Base-by-base conservation (phyloP, 2,329 filamentous ascomycete species). In the Penicillium sp. region DNA sequence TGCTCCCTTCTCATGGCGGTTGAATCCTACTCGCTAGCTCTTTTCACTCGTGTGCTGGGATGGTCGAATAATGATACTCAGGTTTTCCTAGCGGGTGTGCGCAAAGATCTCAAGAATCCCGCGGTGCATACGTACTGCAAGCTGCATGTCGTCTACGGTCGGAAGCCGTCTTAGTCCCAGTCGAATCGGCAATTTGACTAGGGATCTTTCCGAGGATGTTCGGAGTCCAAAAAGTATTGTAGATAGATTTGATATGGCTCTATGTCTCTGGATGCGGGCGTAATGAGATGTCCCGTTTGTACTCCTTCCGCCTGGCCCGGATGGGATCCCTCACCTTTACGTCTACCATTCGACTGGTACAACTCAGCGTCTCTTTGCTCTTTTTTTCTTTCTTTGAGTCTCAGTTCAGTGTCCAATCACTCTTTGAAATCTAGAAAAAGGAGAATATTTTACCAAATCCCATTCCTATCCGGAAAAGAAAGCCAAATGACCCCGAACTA, bases 61-160 rank as follows among this genome's bases (percentile, higher is more conserved):
- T 72, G 69, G 69, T 60, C 53, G 0, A 59, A 64, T 28, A 63
- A 64, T 21, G 62, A 72, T 46, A 69, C 72, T 4, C 60, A 70
- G 47, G 54, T 69, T 1, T 67, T 73, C 12, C 51, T 71, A 40
- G 64, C 62, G 5, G 62, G 64, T 12, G 71, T 72, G 3, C 68
- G 66, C 43, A 62, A 54, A 45, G 70, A 73, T 55, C 51, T 71
- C 33, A 59, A 59, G 43, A 64, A 72, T 57, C 64, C 57, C 19
- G 53, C 49, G 5, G 61, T 71, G 44, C 70, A 72, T 59, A 62
- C 64, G 3, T 72, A 70, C 60, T 57, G 59, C 35, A 60, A 57
- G 40, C 21, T 64, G n/a, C 62, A 67, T 52, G 45, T 66, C 33
- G 59, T 67, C 4, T 66, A 64, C 48, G 65, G 62, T 17, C 58